Evolutionary conservation across 768 basidiomycete species (phyloP).

Genomic region (Rubroboletus pulcherrimus): DNA sequence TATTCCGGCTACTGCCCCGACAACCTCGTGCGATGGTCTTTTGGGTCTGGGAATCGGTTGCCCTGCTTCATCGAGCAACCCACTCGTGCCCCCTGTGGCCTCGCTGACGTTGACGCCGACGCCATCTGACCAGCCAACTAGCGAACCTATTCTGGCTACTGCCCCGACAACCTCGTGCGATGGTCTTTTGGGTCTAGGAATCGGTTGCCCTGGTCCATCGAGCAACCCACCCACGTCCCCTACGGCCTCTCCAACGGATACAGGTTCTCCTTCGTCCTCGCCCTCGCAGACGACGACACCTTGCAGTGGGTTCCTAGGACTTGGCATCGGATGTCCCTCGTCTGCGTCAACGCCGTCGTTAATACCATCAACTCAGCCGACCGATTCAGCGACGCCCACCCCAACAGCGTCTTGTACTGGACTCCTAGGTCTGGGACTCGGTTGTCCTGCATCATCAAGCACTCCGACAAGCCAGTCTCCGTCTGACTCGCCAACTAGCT

Average conservation of each 20-base stretch:
- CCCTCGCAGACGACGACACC: background rate
- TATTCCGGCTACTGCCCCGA: background rate
- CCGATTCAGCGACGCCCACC: background rate
- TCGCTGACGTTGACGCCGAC: background rate
- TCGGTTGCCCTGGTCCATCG: background rate
- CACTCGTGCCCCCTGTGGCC: background rate
- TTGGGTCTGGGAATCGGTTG: background rate
- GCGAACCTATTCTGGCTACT: background rate
- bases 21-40: conserved; percentile 8
- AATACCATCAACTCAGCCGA: background rate
- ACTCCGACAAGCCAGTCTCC: conserved; percentile 5
- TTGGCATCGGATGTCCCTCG: conserved; percentile 10
- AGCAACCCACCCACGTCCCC: background rate
- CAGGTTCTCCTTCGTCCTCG: background rate
- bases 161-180: background rate
- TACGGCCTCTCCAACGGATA: background rate
- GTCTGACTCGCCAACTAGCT: background rate
- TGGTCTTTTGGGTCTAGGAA: background rate
- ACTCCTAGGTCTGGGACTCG: conserved; percentile 4
- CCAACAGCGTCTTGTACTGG: conserved; percentile 6
- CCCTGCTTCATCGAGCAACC: background rate
- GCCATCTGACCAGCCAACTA: background rate
- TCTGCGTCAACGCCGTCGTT: background rate
- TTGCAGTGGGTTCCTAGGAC: conserved; percentile 15
- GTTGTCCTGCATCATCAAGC: conserved; percentile 15